A percentile compares a stretch with the other conserved stretches of the same genome.
Evolutionary conservation across 2,329 filamentous ascomycete species (phyloP).

Genomic region (Furcasterigmium furcatum): DNA sequence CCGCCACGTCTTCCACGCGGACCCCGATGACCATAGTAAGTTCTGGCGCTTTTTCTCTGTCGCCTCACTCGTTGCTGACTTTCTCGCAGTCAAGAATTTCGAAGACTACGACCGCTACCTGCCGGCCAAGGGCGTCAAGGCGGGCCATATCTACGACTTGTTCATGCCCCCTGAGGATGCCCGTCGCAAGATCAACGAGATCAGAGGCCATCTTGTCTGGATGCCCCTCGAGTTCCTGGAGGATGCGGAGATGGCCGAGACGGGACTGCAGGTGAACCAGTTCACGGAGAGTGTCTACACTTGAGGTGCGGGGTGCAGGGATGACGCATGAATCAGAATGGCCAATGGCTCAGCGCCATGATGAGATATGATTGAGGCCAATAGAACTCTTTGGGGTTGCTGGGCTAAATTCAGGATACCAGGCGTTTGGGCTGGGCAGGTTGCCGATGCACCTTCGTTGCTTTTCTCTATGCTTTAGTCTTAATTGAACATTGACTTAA

Average conservation of each 20-base stretch:
- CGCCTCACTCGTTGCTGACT: constrained; percentile 10
- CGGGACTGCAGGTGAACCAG: constrained; percentile 79
- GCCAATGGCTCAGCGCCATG: too few relatives aligned
- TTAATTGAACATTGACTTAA: too few relatives aligned
- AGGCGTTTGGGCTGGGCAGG: too few relatives aligned
- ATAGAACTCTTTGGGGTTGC: too few relatives aligned
- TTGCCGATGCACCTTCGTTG: too few relatives aligned
- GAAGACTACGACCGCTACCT: constrained; percentile 84
- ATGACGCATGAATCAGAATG: too few relatives aligned
- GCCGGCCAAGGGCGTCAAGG: constrained; percentile 66
- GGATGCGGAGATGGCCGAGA: constrained; percentile 86
- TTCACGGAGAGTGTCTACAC: constrained; percentile 87
- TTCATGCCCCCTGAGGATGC: constrained; percentile 73
- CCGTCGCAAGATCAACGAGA: constrained; percentile 69
- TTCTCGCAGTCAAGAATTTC: constrained; percentile 69
- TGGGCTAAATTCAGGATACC: too few relatives aligned
- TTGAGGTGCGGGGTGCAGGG: constrained; percentile 28
- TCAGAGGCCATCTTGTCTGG: constrained; percentile 86
- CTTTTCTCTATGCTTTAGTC: too few relatives aligned
- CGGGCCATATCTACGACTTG: constrained; percentile 83
- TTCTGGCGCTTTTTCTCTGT: constrained; percentile 2
- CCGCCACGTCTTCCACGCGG: constrained; percentile 78
- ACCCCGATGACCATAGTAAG: constrained; percentile 81
- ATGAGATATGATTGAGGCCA: too few relatives aligned
- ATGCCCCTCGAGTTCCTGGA: constrained; percentile 88